These are phyloP conservation scores for Crithidia thermophila DNA, from an alignment of 208 protist genomes.

Conservation along the genomic window DNA sequence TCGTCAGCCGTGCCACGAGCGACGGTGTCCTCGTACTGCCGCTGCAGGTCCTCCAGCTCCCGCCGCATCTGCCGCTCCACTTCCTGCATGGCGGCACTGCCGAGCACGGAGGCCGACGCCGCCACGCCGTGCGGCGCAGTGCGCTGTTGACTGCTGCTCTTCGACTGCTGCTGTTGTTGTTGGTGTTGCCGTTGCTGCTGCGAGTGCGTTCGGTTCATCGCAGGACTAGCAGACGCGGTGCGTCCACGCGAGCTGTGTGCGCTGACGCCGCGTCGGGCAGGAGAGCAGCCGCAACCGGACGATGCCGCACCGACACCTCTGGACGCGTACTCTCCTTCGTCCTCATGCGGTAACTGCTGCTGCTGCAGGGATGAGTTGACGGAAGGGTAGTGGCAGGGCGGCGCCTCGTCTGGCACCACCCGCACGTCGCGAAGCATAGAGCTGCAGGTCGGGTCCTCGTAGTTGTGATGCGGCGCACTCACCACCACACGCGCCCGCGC, in stretches of 20 bases:
- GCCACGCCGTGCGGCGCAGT: neutral
- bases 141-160: slow-evolving; percentile 1
- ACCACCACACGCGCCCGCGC: neutral
- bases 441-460: slow-evolving; percentile 84
- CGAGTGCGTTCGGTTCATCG: neutral
- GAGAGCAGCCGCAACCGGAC: neutral
- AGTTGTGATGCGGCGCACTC: slow-evolving; percentile 31
- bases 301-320: neutral
- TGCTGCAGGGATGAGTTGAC: slow-evolving; percentile 26
- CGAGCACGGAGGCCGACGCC: neutral
- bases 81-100: slow-evolving; percentile 27
- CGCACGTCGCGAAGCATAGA: slow-evolving; percentile 85
- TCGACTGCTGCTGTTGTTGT: neutral
- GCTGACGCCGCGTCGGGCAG: neutral
- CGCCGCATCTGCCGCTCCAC: slow-evolving; percentile 69
- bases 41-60: slow-evolving; percentile 71
- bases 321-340: neutral
- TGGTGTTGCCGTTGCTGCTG: neutral
- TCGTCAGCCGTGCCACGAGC: slow-evolving; percentile 51
- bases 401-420: slow-evolving; percentile 38
- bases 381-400: slow-evolving; percentile 29
- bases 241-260: neutral
- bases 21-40: slow-evolving; percentile 76
- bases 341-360: neutral
- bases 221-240: neutral